Evolutionary conservation across 495 filamentous ascomycete genomes (phyloP), one percentile per base, ranked within the genome.

Genomic region (Hypoxylon subgilvum): DNA sequence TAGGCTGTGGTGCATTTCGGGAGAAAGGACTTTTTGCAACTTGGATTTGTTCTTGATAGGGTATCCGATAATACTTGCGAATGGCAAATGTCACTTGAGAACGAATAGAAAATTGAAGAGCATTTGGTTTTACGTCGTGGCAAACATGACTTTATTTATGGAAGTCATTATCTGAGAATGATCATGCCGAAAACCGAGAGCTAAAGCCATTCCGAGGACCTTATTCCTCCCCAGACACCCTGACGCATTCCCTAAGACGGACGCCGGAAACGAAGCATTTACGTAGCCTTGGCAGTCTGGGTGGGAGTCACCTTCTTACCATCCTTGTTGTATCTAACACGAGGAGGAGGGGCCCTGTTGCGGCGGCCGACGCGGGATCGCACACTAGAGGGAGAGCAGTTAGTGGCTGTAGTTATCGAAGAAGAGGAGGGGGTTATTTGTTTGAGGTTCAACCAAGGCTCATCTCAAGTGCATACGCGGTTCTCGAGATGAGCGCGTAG

Each of bases 281-380:
- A 70, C 35, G 66, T 52, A 40, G 74, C 71, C 76, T 79, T 81
- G 59, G 73, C 68, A 63, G 65, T 70, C 69, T 93, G 88, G 76
- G 90, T 91, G 54, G 95, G 92, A 79, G 86, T 90, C 76, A 99
- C 85, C 87, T 97, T 99, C 89, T 99, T 99, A 82, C 94, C 94
- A 76, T 99, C 94, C 88, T 97, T 97, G 87, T 99, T 99, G 88
- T 96, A 99, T 65, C 94, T 84, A 69, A 97, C 91, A 67, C 94
- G 84, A 69, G 94, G 94, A 67, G 94, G 94, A 67, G 94, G 94
- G 71, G 94, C 94, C 78, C 94, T 88, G 88, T 99, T 99, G 78
- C 95, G 93, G 75, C 94, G 92, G 66, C 94, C 94, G 79, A 89
- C 93, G 68, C 91, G 86, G 57, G 95, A 97, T 68, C 94, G 94